A percentile compares a stretch with the other conserved stretches of the same genome.
These are phyloP conservation scores for Oryza coarctata DNA, from an alignment of 176 grass and related monocot genomes.

Conservation along the genomic window DNA sequence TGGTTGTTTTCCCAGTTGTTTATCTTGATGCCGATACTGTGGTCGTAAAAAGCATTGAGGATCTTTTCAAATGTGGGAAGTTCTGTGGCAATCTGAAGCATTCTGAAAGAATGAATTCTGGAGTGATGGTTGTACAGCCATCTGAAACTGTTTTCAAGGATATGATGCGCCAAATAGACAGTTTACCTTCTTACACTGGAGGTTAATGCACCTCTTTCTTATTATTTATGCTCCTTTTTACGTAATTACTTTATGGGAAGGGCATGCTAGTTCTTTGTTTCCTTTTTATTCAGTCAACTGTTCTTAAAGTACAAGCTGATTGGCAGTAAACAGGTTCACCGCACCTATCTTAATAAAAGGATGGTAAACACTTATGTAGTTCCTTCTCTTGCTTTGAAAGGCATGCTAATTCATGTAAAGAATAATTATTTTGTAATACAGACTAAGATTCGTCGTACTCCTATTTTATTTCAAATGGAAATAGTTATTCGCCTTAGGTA, in stretches of 20 bases:
- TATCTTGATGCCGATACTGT: constrained; percentile 84
- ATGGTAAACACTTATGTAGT: too few relatives aligned
- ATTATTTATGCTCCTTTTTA: neutral
- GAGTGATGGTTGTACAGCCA: constrained; percentile 94
- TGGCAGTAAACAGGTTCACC: too few relatives aligned
- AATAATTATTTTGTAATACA: neutral
- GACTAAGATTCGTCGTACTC: neutral
- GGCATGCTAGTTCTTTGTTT: too few relatives aligned
- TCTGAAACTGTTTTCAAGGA: constrained; percentile 79
- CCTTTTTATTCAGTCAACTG: too few relatives aligned
- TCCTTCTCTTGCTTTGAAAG: too few relatives aligned
- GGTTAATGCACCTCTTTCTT: constrained; percentile 43
- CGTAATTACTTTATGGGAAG: too few relatives aligned
- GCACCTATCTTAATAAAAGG: too few relatives aligned
- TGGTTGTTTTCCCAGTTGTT: constrained; percentile 57
- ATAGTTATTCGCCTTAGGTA: neutral
- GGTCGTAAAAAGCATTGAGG: constrained; percentile 86
- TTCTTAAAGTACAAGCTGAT: too few relatives aligned
- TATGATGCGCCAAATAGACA: constrained; percentile 82
- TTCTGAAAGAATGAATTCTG: constrained; percentile 98
- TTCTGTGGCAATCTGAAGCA: constrained; percentile 98
- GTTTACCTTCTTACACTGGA: constrained; percentile 90
- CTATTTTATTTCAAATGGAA: neutral
- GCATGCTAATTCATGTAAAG: too few relatives aligned
- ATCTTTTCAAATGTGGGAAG: constrained; percentile 88